Base-by-base conservation (phyloP, 2,329 filamentous ascomycete genomes). In the Sporothrix schenckii region DNA sequence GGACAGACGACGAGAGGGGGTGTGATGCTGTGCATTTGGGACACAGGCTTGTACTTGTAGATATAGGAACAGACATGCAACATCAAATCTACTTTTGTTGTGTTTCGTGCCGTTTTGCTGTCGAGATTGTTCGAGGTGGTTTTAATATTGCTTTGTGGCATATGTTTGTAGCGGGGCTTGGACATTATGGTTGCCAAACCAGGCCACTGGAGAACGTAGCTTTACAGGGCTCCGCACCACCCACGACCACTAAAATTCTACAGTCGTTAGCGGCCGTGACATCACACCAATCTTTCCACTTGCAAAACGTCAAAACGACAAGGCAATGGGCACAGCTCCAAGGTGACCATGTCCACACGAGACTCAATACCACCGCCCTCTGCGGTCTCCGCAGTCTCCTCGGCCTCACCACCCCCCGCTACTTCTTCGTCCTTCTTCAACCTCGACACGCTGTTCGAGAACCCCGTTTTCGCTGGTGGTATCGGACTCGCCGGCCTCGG, bases 401-500 rank as follows among this genome's bases (percentile, higher is more conserved):
- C 39, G 13, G n/a, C 14, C 6, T 16, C 39, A 24, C 39, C 14
- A 21, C 39, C 34, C 1, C 3, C 68, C 4, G 39, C 67, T 10
- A 21, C 68, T 0, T 6, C 70, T 11, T 21, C 71, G 1, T 73
- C 73, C 2, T 13, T 68, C 3, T 66, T 74, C 24, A 49, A 24
- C 74, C 79, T 89, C 79, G 84, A 88, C 83, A 82, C 81, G 27
- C 84, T 90, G 66, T 86, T 89, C 77, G 84, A 87, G 56, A 90
- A 90, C 74, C 88, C 88, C 14, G 82, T 89, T 61, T 88, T 88
- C 76, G 86, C 87, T 13, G 87, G 87, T 82, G 94, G 95, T 75
- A 92, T 98, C 76, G 95, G 95, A 75, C 91, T 99, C 68, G 95
- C 94, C 72, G 92, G 91, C 41, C 85, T 99, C 68, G 95, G 93